Conservation (phyloP, 257 asterid species). For the Penstemon barbatus region DNA sequence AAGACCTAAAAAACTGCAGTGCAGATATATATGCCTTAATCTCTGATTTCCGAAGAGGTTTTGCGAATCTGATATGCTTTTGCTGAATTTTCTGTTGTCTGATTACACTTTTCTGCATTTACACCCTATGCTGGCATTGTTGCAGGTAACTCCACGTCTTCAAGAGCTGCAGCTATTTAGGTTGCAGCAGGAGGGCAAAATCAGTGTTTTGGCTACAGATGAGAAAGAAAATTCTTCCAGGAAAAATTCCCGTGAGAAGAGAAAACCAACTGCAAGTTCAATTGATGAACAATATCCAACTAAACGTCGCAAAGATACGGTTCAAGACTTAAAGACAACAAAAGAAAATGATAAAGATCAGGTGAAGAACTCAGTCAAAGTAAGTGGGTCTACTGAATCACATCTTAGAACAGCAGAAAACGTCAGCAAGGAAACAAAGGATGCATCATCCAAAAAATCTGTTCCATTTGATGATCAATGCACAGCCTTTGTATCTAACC, state of each 20-base stretch:
- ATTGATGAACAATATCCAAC: conserved; percentile 54
- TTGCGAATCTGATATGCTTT: conserved; percentile 2
- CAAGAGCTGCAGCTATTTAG: conserved; percentile 80
- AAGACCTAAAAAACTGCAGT: conserved; percentile 5
- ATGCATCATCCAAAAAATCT: conserved; percentile 45
- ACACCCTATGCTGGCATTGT: conserved; percentile 23
- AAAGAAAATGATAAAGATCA: conserved; percentile 42
- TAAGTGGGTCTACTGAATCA: conserved; percentile 40
- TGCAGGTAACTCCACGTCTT: conserved; percentile 93
- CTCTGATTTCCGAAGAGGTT: conserved; percentile 7
- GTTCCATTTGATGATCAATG: conserved; percentile 68
- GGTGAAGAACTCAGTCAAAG: conserved; percentile 38
- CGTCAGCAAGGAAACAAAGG: conserved; percentile 43
- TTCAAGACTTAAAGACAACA: conserved; percentile 41
- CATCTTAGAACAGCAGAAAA: conserved; percentile 37
- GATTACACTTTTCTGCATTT: conserved; percentile 2
- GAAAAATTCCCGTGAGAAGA: conserved; percentile 67
- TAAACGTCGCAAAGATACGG: conserved; percentile 65
- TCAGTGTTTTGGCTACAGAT: conserved; percentile 38
- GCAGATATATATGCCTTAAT: background rate
- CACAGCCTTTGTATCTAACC: conserved; percentile 85
- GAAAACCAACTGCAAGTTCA: conserved; percentile 55
- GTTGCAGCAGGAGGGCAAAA: conserved; percentile 73
- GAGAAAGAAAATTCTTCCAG: conserved; percentile 49
- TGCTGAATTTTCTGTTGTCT: conserved; percentile 1